Conservation (phyloP, 805 yeast genomes). For the Barnettozyma wickerhamii region DNA sequence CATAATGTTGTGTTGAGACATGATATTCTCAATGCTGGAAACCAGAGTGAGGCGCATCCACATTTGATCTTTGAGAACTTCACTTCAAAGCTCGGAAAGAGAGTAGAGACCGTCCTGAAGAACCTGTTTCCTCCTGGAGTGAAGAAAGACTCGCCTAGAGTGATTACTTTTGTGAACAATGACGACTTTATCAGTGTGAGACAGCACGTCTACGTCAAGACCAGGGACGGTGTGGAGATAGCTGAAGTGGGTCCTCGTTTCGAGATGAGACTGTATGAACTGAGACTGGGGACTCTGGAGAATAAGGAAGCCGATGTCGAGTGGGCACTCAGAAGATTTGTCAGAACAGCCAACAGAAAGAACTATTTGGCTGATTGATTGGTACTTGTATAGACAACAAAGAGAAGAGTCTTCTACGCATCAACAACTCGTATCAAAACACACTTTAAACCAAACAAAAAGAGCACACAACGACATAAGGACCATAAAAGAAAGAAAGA, state of each 20-base stretch:
- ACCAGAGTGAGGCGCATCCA: slow-evolving; percentile 88
- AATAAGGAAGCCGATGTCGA: slow-evolving; percentile 97
- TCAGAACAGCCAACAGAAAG: slow-evolving; percentile 93
- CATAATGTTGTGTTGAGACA: slow-evolving; percentile 95
- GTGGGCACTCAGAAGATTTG: slow-evolving; percentile 91
- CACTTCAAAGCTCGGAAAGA: slow-evolving; percentile 70
- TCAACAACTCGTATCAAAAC: too few species aligned
- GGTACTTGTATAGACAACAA: too few species aligned
- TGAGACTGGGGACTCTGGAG: slow-evolving; percentile 86
- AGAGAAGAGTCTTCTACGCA: too few species aligned
- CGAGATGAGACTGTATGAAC: slow-evolving; percentile 90
- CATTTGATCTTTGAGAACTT: slow-evolving; percentile 92
- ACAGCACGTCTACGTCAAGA: slow-evolving; percentile 90
- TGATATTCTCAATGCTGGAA: slow-evolving; percentile 82
- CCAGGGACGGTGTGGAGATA: slow-evolving; percentile 83
- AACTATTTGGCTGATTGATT: slow-evolving; percentile 54
- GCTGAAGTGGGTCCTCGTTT: slow-evolving; percentile 99
- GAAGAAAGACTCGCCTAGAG: slow-evolving; percentile 82
- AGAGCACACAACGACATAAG: too few species aligned
- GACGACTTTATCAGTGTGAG: slow-evolving; percentile 93
- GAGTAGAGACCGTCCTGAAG: slow-evolving; percentile 76
- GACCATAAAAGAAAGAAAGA: too few species aligned
- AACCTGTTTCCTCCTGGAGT: slow-evolving; percentile 97
- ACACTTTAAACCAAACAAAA: too few species aligned
- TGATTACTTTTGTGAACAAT: slow-evolving; percentile 85